Evolutionary conservation across 176 grass and related monocot species (phyloP), one percentile per base, ranked within the genome.

Genomic region (Poa annua): DNA sequence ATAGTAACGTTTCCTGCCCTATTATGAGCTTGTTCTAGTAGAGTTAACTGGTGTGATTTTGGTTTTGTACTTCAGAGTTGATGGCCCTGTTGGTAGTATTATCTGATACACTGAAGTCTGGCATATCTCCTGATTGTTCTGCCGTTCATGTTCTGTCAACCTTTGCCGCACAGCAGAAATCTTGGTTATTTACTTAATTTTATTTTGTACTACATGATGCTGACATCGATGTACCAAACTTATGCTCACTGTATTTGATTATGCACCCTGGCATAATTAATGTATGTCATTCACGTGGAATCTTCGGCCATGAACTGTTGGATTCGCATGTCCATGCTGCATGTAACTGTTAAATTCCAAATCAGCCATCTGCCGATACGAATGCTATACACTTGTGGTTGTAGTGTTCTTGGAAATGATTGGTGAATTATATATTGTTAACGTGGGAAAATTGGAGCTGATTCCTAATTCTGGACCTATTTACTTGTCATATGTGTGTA

Each of bases 271-370:
- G 36, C 36, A 25, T 52, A 38, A 63, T 86, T 56, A 21, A 74
- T 68, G 26, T 86, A n/a, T 29, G 71, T 32, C 8, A 39, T 66
- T 51, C 17, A 38, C 8, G 8, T 69, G 75, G 33, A 33, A 55
- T 81, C 33, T 52, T 77, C 81, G 20, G 20, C 56, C 77, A 15
- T 11, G 55, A 74, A 49, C 70, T 87, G 42, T 76, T 77, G 76
- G 68, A 25, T 7, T 75, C 11, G 33, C 54, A 66, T 19, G 71
- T 60, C 64, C 21, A 41, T 32, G 63, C 71, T 80, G 10, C 21
- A 13, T 90, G 75, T 80, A 68, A 83, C 66, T 67, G 29, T 69
- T 79, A 13, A 22, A 73, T 73, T 73, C 14, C 39, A n/a, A 78
- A 79, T 59, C 17, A 71, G 80, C 10, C 49, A 79, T 66, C 25